Evolutionary conservation across 805 yeast species (phyloP).

Genomic region (Suhomyces sp.): DNA sequence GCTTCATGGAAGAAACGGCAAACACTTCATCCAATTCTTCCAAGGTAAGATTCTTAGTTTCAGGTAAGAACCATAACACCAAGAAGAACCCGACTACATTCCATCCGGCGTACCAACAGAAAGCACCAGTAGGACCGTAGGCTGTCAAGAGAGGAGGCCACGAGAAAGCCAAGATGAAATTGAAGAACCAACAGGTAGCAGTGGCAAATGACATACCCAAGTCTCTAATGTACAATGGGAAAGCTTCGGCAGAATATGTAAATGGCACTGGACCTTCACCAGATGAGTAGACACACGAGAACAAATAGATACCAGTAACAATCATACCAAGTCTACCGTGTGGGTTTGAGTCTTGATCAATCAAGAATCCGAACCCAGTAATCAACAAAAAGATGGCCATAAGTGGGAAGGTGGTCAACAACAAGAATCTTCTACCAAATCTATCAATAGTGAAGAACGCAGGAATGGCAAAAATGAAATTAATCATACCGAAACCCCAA

Average conservation of each 20-base stretch:
- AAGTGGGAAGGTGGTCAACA: constrained; percentile 60
- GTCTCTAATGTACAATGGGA: constrained; percentile 77
- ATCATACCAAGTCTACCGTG: constrained; percentile 66
- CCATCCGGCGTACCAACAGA: constrained; percentile 88
- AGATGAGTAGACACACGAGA: constrained; percentile 70
- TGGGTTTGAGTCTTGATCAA: constrained; percentile 41
- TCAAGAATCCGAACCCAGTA: constrained; percentile 73
- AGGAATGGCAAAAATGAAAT: constrained; percentile 78
- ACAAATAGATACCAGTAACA: constrained; percentile 71
- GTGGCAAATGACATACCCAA: constrained; percentile 80
- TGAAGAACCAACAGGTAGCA: constrained; percentile 73
- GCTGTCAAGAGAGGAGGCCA: constrained; percentile 73
- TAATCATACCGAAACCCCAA: constrained; percentile 82
- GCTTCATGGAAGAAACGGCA: constrained; percentile 54
- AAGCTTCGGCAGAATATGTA: constrained; percentile 83
- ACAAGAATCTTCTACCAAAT: constrained; percentile 67
- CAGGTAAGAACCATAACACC: constrained; percentile 71
- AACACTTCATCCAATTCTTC: constrained; percentile 79
- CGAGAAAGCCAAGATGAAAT: constrained; percentile 66
- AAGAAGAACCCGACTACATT: constrained; percentile 67
- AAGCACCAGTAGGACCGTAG: constrained; percentile 80
- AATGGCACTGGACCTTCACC: constrained; percentile 92
- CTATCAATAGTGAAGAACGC: constrained; percentile 78
- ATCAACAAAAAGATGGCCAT: constrained; percentile 60
- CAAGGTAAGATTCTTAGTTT: constrained; percentile 67